Conservation (phyloP, 1,139 yeast genomes). For the Debaryomyces coudertii region DNA sequence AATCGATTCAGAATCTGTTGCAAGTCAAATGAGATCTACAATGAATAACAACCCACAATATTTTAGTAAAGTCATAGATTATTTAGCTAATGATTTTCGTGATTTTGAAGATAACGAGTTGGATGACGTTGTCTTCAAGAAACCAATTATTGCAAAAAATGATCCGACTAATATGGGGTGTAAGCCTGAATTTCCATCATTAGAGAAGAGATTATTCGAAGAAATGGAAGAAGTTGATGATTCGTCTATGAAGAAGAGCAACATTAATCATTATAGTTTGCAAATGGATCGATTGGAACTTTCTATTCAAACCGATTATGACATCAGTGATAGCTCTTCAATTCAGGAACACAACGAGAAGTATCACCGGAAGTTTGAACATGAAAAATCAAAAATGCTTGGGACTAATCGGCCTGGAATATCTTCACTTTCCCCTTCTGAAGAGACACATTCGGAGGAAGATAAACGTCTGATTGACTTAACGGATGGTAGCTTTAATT, state of each 20-base stretch:
- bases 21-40: conserved; percentile 11
- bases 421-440: too few species aligned
- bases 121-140: conserved; percentile 19
- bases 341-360: conserved; percentile 19
- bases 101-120: conserved; percentile 21
- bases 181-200: conserved; percentile 11
- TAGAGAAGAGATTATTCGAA: conserved; percentile 15
- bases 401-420: background rate
- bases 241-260: conserved; percentile 9
- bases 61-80: conserved; percentile 17
- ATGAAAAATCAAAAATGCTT: conserved; percentile 10
- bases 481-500: background rate
- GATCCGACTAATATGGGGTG: background rate
- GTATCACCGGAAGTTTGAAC: conserved; percentile 16
- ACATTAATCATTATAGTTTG: conserved; percentile 7
- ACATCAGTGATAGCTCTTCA: conserved; percentile 13
- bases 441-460: background rate
- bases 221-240: conserved; percentile 11
- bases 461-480: background rate
- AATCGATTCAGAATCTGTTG: conserved; percentile 4
- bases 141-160: conserved; percentile 8
- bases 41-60: conserved; percentile 19
- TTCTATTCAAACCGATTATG: conserved; percentile 20
- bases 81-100: conserved; percentile 22
- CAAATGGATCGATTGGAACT: conserved; percentile 15